A percentile compares a stretch with the other conserved stretches of the same genome.
Evolutionary conservation across 257 asterid genomes (phyloP).

Genomic region (Solanum corneliomulleri): DNA sequence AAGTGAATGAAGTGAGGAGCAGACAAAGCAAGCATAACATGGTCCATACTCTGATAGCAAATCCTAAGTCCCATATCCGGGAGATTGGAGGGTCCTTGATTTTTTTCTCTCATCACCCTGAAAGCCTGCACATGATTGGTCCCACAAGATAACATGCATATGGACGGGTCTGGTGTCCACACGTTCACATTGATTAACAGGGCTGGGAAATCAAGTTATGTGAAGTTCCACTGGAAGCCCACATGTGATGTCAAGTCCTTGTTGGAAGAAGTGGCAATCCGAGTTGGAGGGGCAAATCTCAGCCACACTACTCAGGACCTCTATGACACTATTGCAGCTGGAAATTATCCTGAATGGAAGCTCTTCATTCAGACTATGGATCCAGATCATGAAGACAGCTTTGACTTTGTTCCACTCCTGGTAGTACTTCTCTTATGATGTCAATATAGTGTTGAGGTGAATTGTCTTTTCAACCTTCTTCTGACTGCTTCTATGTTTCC

Average conservation of each 20-base stretch:
- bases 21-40: background rate
- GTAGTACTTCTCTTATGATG: conserved; percentile 81
- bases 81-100: conserved; percentile 23
- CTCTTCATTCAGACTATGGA: conserved; percentile 25
- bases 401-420: conserved; percentile 40
- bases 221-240: conserved; percentile 27
- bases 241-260: conserved; percentile 25
- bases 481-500: background rate
- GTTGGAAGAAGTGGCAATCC: conserved; percentile 20
- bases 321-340: conserved; percentile 25
- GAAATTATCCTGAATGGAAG: conserved; percentile 31
- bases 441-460: conserved; percentile 83
- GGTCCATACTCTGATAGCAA: conserved; percentile 27
- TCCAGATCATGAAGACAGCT: conserved; percentile 16
- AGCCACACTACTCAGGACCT: conserved; percentile 33
- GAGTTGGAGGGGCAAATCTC: conserved; percentile 22
- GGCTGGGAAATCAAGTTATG: conserved; percentile 23
- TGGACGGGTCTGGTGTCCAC: conserved; percentile 26
- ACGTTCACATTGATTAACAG: conserved; percentile 17
- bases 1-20: conserved; percentile 4
- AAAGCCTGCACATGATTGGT: conserved; percentile 29
- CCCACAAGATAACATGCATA: conserved; percentile 30
- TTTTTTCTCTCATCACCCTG: conserved; percentile 28
- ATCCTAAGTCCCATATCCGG: conserved; percentile 29
- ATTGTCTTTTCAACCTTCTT: background rate